A percentile compares a stretch with the other conserved stretches of the same genome.
Conservation (phyloP, 306 rosid genomes). For the Citrullus colocynthis region DNA sequence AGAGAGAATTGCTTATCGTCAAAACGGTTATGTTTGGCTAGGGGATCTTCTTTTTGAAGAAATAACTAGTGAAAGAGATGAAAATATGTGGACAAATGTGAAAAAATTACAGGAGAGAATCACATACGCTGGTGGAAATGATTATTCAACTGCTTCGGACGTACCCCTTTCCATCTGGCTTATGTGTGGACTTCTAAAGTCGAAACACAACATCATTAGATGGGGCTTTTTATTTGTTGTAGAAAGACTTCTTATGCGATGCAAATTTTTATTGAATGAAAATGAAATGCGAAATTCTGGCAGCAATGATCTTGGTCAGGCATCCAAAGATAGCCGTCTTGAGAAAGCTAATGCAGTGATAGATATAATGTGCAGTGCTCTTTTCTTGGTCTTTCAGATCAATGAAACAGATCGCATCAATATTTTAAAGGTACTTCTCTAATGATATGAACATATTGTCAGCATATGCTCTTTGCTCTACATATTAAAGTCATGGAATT, state of each 20-base stretch:
- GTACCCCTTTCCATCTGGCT: conserved; percentile 67
- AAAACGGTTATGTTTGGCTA: conserved; percentile 84
- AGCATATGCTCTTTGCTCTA: not conserved
- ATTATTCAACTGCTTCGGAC: conserved; percentile 51
- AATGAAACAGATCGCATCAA: conserved; percentile 86
- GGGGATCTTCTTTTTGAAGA: conserved; percentile 92
- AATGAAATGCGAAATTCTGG: conserved; percentile 44
- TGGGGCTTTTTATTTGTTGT: conserved; percentile 91
- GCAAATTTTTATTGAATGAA: conserved; percentile 91
- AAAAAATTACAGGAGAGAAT: conserved; percentile 61
- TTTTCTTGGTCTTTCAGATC: conserved; percentile 68
- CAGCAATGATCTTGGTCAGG: conserved; percentile 30
- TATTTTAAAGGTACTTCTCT: conserved; percentile 71
- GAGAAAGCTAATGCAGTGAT: conserved; percentile 91
- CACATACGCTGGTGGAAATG: conserved; percentile 49
- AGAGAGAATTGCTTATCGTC: conserved; percentile 69
- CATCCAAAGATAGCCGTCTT: conserved; percentile 50
- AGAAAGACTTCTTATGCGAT: conserved; percentile 92
- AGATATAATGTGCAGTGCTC: conserved; percentile 85
- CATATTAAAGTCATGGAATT: not conserved
- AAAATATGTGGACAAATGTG: conserved; percentile 64
- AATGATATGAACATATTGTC: conserved; percentile 7
- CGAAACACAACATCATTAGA: conserved; percentile 62
- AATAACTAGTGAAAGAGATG: conserved; percentile 57
- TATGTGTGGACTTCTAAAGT: conserved; percentile 91